Evolutionary conservation across 2,329 filamentous ascomycete genomes (phyloP).

Genomic region (Rhytidhysteron rufulum): DNA sequence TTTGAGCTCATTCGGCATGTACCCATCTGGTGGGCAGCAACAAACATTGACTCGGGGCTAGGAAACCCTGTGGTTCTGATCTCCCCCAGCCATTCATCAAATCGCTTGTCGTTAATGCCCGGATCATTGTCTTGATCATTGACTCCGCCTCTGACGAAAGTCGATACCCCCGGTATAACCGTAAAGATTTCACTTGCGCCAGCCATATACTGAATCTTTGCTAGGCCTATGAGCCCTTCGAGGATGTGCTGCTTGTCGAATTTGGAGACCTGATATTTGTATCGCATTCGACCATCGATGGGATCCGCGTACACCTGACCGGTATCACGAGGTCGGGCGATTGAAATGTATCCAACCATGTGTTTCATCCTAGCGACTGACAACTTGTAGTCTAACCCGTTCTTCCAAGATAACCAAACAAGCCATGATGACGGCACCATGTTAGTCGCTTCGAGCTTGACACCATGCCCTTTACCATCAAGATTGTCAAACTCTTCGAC

Average conservation of each 20-base stretch:
- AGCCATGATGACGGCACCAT: conserved; percentile 70
- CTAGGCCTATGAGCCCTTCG: conserved; percentile 66
- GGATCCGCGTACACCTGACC: conserved; percentile 73
- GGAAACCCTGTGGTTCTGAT: conserved; percentile 50
- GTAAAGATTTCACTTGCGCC: conserved; percentile 79
- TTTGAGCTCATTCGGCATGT: conserved; percentile 65
- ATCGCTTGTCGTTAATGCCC: conserved; percentile 57
- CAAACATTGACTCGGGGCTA: conserved; percentile 51
- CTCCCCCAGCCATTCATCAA: conserved; percentile 58
- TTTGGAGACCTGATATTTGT: conserved; percentile 67
- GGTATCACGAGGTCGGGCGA: conserved; percentile 71
- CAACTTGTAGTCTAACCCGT: conserved; percentile 69
- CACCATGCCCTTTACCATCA: conserved; percentile 75
- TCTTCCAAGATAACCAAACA: conserved; percentile 62
- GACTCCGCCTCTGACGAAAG: conserved; percentile 53
- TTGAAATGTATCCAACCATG: conserved; percentile 67
- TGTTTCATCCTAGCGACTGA: conserved; percentile 64
- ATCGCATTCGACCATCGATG: conserved; percentile 57
- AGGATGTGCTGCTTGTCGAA: conserved; percentile 71
- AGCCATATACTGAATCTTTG: conserved; percentile 72
- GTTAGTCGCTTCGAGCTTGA: conserved; percentile 71
- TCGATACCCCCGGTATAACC: conserved; percentile 57
- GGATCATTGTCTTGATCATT: conserved; percentile 19
- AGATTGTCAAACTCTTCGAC: conserved; percentile 76
- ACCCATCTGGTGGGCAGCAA: conserved; percentile 80